Evolutionary conservation across 108 stramenopile genomes (phyloP).

Genomic region (Aurantiochytrium sp.): DNA sequence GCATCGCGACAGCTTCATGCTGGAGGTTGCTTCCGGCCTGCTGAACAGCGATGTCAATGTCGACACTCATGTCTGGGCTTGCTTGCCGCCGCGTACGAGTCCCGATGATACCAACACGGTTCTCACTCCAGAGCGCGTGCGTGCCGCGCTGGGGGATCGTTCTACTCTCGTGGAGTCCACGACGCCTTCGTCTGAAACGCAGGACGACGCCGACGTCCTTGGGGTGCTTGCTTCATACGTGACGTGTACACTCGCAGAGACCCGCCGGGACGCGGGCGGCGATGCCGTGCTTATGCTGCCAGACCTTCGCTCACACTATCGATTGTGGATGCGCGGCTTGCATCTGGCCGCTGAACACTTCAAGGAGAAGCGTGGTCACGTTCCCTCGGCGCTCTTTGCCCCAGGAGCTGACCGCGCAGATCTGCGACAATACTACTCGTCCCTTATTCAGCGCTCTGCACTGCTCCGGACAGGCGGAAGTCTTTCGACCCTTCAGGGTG

Average conservation of each 20-base stretch:
- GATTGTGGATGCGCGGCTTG: background rate
- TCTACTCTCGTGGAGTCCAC: background rate
- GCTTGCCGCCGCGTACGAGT: background rate
- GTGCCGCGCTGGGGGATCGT: background rate
- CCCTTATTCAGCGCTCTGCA: background rate
- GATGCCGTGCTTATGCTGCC: background rate
- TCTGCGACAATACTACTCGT: background rate
- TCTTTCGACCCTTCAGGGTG: background rate
- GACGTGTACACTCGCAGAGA: background rate
- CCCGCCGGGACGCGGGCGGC: background rate
- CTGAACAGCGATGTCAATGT: background rate
- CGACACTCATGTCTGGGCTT: background rate
- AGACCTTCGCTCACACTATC: background rate
- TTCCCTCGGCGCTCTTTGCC: background rate
- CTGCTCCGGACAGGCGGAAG: background rate
- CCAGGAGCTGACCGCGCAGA: background rate
- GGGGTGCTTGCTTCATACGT: background rate
- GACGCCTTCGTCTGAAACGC: background rate
- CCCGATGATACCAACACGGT: background rate
- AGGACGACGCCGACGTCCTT: background rate
- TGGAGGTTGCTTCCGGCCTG: background rate
- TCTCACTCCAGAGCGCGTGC: background rate
- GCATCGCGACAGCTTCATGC: background rate
- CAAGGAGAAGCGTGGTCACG: background rate
- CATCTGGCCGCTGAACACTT: background rate